Base-by-base conservation (phyloP, 1,139 yeast genomes). In the Meyerozyma smithsonii region DNA sequence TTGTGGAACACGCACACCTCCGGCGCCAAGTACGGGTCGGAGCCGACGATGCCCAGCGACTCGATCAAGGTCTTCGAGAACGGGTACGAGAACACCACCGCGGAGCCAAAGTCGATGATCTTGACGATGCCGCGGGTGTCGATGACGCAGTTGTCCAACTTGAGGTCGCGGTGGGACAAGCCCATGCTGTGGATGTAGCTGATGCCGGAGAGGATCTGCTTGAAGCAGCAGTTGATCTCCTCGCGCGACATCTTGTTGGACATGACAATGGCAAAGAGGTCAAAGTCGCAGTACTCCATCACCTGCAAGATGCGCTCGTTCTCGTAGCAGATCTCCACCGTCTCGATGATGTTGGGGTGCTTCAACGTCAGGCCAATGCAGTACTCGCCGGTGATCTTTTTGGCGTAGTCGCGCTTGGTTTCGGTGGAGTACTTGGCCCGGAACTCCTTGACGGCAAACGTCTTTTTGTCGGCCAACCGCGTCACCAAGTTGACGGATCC, bases 221-320 rank as follows among this genome's bases (percentile, higher is more conserved):
- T 86, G 56, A 90, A 83, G 58, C 95, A 90, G 63, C 97, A 90
- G 58, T 84, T 85, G 44, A 88, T 81, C 60, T 90, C 97, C 40
- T 79, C 83, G 43, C 82, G 69, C 1, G 88, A 72, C 97, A 90
- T 89, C 55, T 87, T 84, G 51, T 92, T 94, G 20, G 94, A 82
- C 96, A 90, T 90, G 28, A 90, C 97, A 49, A 90, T 87, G 1
- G 96, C 96, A 59, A 90, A 90, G 52, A 90, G 72, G 63, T 90
- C 97, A 55, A 74, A 86, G 54, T 92, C 96, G 59, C 96, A 89
- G 61, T 89, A 90, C 59, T 90, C 97, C 96, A 90, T 86, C 25
- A 90, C 90, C 66, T 89, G 96, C 48, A 82, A 76, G 46, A 88
- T 87, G 43, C 90, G 79, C 48, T 87, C 92, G 54, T 85, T 82